Evolutionary conservation across 2,329 filamentous ascomycete genomes (phyloP).

Genomic region (Epichloe gansuensis): DNA sequence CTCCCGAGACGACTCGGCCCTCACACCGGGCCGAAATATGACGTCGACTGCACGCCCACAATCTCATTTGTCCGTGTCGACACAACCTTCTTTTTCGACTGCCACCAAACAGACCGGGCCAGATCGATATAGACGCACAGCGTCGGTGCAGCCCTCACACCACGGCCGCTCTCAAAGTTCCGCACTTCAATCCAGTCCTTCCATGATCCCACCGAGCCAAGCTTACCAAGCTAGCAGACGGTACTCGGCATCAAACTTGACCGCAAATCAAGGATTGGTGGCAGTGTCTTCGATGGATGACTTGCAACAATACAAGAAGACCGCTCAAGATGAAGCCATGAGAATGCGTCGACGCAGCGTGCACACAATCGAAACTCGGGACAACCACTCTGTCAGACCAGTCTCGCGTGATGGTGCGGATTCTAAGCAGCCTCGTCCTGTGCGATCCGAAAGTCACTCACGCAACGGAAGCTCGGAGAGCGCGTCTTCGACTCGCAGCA

Average conservation of each 20-base stretch:
- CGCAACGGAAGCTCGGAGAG: slow-evolving; percentile 54
- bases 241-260: slow-evolving; percentile 28
- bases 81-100: slow-evolving; percentile 34
- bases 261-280: slow-evolving; percentile 30
- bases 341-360: slow-evolving; percentile 74
- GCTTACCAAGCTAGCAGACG: slow-evolving; percentile 11
- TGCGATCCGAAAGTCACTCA: slow-evolving; percentile 19
- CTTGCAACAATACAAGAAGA: slow-evolving; percentile 45
- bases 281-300: slow-evolving; percentile 52
- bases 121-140: slow-evolving; percentile 69
- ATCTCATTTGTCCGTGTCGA: slow-evolving; percentile 27
- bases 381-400: slow-evolving; percentile 10
- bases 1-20: slow-evolving; percentile 39
- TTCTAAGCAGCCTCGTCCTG: slow-evolving; percentile 25
- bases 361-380: slow-evolving; percentile 42
- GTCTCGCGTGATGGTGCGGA: slow-evolving; percentile 11
- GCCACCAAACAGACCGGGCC: slow-evolving; percentile 37
- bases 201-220: slow-evolving; percentile 13
- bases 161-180: slow-evolving; percentile 26
- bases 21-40: slow-evolving; percentile 30
- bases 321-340: slow-evolving; percentile 54
- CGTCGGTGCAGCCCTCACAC: slow-evolving; percentile 24
- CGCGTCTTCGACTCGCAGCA: slow-evolving; percentile 43
- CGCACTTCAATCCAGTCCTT: slow-evolving; percentile 20
- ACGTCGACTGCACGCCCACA: slow-evolving; percentile 28